These are phyloP conservation scores for Kluyveromyces aestuarii DNA, from an alignment of 805 yeast genomes.

Conservation along the genomic window DNA sequence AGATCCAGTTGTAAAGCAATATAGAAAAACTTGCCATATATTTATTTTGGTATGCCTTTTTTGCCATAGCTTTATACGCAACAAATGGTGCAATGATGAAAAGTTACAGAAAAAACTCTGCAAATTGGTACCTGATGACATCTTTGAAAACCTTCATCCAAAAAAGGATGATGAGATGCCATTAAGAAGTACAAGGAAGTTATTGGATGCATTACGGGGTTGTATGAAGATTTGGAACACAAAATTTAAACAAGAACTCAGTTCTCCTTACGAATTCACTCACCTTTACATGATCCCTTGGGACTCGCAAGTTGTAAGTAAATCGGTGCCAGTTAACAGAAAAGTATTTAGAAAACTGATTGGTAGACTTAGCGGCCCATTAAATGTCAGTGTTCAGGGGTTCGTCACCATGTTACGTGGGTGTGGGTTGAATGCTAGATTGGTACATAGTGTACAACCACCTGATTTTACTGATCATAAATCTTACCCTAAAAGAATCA, in stretches of 20 bases:
- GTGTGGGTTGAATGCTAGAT: conserved; percentile 58
- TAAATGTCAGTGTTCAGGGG: conserved; percentile 81
- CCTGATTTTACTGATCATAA: conserved; percentile 60
- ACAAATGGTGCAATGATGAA: conserved; percentile 60
- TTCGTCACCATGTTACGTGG: conserved; percentile 70
- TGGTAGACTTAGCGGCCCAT: conserved; percentile 47
- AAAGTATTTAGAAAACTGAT: conserved; percentile 38
- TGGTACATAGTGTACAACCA: conserved; percentile 81
- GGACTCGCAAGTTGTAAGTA: conserved; percentile 30
- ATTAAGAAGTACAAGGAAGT: conserved; percentile 45
- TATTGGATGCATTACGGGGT: conserved; percentile 69
- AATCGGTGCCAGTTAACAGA: conserved; percentile 20
- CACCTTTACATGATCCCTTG: conserved; percentile 41
- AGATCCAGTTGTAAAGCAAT: background rate
- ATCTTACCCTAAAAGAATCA: background rate
- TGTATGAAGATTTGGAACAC: conserved; percentile 54
- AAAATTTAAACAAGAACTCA: conserved; percentile 33
- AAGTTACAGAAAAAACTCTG: conserved; percentile 34
- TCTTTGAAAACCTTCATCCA: conserved; percentile 42
- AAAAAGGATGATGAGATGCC: conserved; percentile 30
- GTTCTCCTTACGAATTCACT: background rate
- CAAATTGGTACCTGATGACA: conserved; percentile 38
- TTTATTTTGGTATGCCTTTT: conserved; percentile 49
- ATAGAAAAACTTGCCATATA: conserved; percentile 49
- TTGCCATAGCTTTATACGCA: conserved; percentile 59